These are phyloP conservation scores for Trichoderma simmonsii DNA, from an alignment of 2,329 filamentous ascomycete genomes.

Conservation along the genomic window DNA sequence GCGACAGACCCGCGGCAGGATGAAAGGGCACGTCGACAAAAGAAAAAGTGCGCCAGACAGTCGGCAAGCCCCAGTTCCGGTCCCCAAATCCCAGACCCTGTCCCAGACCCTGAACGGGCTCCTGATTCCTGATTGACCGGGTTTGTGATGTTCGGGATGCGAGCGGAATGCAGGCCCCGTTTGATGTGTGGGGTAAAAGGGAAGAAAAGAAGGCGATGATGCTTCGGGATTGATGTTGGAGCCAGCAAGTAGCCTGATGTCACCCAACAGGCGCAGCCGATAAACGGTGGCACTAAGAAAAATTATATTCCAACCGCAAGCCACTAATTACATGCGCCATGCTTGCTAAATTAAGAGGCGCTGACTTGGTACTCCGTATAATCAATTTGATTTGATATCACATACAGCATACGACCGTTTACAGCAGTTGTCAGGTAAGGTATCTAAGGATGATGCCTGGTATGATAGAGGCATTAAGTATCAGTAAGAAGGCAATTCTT, in stretches of 20 bases:
- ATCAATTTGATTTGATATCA: neutral
- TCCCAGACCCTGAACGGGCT: neutral
- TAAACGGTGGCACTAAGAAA: neutral
- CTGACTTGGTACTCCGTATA: neutral
- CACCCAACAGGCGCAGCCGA: constrained; percentile 5
- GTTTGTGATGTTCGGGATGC: neutral
- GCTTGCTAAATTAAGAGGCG: neutral
- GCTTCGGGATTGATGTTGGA: constrained; percentile 6
- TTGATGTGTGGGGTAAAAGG: constrained; percentile 14
- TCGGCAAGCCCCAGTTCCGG: neutral
- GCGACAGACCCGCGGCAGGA: neutral
- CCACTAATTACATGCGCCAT: neutral
- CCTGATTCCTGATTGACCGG: neutral
- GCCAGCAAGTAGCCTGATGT: constrained; percentile 5
- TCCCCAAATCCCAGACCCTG: neutral
- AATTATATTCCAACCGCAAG: neutral
- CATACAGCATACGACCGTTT: neutral
- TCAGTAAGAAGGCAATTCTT: neutral
- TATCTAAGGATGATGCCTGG: neutral
- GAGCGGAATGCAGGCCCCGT: neutral
- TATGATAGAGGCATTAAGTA: neutral
- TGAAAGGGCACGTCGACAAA: neutral
- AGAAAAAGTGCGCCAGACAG: neutral
- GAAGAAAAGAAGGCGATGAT: constrained; percentile 7
- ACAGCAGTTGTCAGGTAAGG: neutral